A percentile compares a stretch with the other conserved stretches of the same genome.
Conservation (phyloP, 1,284 basidiomycete species). For the Mycena sp. region DNA sequence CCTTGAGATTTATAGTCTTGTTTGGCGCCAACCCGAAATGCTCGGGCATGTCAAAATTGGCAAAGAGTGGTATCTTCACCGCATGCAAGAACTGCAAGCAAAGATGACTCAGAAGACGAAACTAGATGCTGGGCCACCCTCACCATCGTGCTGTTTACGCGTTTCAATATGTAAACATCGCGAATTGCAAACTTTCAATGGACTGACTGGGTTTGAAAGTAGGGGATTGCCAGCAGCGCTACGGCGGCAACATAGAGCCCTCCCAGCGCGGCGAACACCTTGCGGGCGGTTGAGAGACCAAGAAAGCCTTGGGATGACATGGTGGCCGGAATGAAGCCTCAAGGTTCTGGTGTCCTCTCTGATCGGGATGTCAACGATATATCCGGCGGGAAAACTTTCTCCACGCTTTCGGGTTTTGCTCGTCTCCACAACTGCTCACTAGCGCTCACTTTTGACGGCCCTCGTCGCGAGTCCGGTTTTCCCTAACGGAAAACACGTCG, state of each 20-base stretch:
- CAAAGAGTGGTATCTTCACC: conserved; percentile 71
- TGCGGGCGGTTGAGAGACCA: conserved; percentile 6
- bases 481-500: conserved; percentile 1
- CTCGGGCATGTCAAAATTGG: conserved; percentile 76
- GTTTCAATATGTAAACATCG: conserved; percentile 27
- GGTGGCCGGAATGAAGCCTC: neutral
- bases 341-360: neutral
- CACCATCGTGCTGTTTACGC: conserved; percentile 28
- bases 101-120: conserved; percentile 38
- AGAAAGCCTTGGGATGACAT: conserved; percentile 23
- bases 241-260: conserved; percentile 67
- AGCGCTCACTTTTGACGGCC: neutral
- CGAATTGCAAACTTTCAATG: conserved; percentile 4
- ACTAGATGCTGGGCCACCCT: conserved; percentile 24
- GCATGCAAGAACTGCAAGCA: conserved; percentile 71
- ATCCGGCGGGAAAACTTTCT: neutral
- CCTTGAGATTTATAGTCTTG: conserved; percentile 80
- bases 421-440: conserved; percentile 12
- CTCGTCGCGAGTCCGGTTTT: neutral
- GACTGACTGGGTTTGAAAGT: conserved; percentile 80
- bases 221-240: conserved; percentile 67
- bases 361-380: neutral
- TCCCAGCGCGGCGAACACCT: conserved; percentile 49
- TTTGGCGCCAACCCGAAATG: conserved; percentile 85
- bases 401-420: neutral